Evolutionary conservation across 306 rosid genomes (phyloP).

Genomic region (Cucumis cinereus): DNA sequence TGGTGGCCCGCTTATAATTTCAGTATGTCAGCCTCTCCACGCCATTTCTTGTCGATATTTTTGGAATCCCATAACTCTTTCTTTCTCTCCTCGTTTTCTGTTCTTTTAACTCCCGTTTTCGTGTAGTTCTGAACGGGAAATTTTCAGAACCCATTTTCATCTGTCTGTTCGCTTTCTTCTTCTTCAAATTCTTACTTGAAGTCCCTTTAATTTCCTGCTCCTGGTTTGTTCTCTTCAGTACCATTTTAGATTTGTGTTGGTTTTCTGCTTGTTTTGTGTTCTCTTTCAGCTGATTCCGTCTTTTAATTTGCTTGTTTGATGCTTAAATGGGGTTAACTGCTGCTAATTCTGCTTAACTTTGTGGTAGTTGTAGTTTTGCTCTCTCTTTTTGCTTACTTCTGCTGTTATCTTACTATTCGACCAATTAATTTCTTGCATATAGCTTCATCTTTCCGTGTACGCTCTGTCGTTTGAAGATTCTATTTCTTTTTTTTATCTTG

Average conservation of each 20-base stretch:
- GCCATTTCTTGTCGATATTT: neutral
- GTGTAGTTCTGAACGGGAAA: neutral
- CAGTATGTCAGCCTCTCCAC: neutral
- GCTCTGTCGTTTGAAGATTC: neutral
- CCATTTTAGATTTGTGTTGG: neutral
- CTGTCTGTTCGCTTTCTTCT: neutral
- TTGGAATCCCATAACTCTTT: neutral
- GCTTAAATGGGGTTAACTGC: neutral
- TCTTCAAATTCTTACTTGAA: neutral
- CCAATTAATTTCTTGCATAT: neutral
- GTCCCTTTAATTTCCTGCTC: neutral
- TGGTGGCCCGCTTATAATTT: constrained; percentile 9
- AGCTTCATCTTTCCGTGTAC: neutral
- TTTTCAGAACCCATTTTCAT: neutral
- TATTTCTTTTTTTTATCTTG: neutral
- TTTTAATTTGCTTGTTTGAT: neutral
- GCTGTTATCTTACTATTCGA: neutral
- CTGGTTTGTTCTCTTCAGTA: constrained; percentile 1
- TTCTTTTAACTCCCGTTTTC: neutral
- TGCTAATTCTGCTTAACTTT: neutral
- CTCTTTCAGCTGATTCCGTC: neutral
- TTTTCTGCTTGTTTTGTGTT: neutral
- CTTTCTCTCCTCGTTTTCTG: neutral
- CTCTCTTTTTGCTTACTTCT: neutral
- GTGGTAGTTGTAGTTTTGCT: neutral